These are phyloP conservation scores for Waltergamsia citrina DNA, from an alignment of 2,329 filamentous ascomycete genomes.

Conservation along the genomic window DNA sequence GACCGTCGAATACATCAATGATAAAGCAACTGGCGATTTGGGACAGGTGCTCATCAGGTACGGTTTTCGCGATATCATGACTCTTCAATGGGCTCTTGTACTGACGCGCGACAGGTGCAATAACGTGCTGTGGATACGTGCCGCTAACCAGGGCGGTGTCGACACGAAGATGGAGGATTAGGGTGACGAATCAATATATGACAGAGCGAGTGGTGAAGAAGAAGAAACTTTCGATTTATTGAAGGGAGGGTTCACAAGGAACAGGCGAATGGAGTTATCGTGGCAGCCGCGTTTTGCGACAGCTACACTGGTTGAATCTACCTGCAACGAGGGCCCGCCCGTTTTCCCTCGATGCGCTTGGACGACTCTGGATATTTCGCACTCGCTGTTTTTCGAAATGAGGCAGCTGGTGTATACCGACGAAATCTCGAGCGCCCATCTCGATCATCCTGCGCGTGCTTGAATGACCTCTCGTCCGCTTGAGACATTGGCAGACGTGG, in stretches of 20 bases:
- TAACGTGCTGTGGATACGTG: conserved; percentile 88
- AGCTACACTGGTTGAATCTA: too few relatives aligned
- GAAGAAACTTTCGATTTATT: background rate
- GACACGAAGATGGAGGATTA: conserved; percentile 6
- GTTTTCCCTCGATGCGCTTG: too few relatives aligned
- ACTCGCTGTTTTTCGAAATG: too few relatives aligned
- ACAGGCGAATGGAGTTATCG: conserved; percentile 4
- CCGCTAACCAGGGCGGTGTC: conserved; percentile 1
- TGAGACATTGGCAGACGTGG: too few relatives aligned
- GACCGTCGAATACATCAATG: conserved; percentile 86
- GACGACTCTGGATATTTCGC: too few relatives aligned
- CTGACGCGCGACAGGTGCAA: conserved; percentile 52
- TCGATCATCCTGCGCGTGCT: too few relatives aligned
- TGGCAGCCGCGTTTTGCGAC: too few relatives aligned
- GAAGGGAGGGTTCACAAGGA: background rate
- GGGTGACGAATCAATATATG: background rate
- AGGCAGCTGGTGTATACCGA: too few relatives aligned
- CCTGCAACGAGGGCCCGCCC: too few relatives aligned
- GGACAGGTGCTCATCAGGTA: conserved; percentile 90
- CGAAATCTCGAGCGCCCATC: too few relatives aligned
- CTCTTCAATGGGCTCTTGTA: background rate
- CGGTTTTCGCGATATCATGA: too few relatives aligned
- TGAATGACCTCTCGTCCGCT: too few relatives aligned
- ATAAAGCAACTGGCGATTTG: conserved; percentile 73
- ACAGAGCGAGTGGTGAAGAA: background rate